phyloP scores from a whole-genome alignment of 1,139 yeast genomes.

The Lodderomyces theae region DNA sequence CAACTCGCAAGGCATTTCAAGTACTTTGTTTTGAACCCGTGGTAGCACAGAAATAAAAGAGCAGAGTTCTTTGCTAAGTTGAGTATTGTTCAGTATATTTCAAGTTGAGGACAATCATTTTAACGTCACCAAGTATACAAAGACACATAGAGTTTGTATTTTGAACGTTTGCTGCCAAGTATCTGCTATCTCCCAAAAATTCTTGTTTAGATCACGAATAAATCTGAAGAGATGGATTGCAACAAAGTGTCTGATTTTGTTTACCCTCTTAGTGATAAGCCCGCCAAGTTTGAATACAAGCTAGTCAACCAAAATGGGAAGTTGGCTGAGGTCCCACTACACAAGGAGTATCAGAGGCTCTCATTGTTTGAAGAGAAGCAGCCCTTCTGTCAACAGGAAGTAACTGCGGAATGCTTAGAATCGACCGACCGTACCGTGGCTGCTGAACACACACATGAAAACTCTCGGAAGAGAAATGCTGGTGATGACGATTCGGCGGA shows the following conservation, averaged over 20 bases:
- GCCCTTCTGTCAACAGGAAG: not conserved
- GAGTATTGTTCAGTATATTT: no score
- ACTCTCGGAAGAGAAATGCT: slow-evolving; percentile 25
- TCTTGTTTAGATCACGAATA: not conserved
- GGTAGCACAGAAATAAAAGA: no score
- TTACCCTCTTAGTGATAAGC: slow-evolving; percentile 33
- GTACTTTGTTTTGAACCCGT: no score
- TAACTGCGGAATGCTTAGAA: not conserved
- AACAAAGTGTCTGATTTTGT: slow-evolving; percentile 14
- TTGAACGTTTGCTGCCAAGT: not conserved
- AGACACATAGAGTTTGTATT: no score
- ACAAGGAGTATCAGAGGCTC: slow-evolving; percentile 31
- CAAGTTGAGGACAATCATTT: no score
- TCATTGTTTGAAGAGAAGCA: slow-evolving; percentile 9
- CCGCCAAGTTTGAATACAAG: slow-evolving; percentile 34
- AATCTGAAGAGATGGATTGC: not conserved
- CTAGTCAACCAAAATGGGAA: slow-evolving; percentile 33
- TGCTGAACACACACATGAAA: slow-evolving; percentile 15
- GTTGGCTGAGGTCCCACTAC: slow-evolving; percentile 27
- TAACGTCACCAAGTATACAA: no score
- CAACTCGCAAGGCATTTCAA: no score
- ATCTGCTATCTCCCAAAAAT: not conserved
- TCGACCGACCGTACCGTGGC: not conserved
- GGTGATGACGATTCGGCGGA: slow-evolving; percentile 19
- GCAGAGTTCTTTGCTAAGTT: no score